Percentiles rank a stretch among this genome's conserved stretches.
These are phyloP conservation scores for Ogataea zsoltii DNA, from an alignment of 805 yeast genomes.

Conservation along the genomic window DNA sequence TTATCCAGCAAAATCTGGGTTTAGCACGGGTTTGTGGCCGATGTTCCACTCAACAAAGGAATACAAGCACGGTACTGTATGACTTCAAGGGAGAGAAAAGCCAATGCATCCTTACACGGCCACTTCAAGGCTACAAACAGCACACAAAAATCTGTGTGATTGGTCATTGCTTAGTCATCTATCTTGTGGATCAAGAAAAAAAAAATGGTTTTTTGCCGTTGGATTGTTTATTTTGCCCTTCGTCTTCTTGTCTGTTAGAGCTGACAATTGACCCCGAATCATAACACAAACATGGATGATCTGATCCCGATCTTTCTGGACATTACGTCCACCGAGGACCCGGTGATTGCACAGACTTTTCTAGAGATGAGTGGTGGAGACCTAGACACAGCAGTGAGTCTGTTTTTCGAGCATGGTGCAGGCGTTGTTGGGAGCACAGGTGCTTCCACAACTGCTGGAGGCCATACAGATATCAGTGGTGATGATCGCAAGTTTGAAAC, in stretches of 20 bases:
- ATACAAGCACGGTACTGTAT: too few species aligned
- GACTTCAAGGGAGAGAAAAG: too few species aligned
- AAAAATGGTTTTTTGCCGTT: slow-evolving; percentile 11
- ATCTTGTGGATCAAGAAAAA: too few species aligned
- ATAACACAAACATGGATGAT: slow-evolving; percentile 35
- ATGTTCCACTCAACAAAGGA: too few species aligned
- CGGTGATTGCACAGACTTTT: slow-evolving; percentile 69
- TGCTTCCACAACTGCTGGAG: neutral
- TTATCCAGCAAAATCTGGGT: too few species aligned
- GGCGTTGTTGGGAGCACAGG: slow-evolving; percentile 24
- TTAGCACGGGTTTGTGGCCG: too few species aligned
- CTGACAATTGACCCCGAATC: neutral
- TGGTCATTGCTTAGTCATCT: too few species aligned
- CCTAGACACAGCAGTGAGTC: slow-evolving; percentile 79
- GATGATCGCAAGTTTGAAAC: slow-evolving; percentile 15
- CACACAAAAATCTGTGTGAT: too few species aligned
- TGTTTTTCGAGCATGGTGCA: slow-evolving; percentile 71
- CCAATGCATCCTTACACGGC: too few species aligned
- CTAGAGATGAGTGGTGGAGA: slow-evolving; percentile 76
- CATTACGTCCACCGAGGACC: slow-evolving; percentile 74
- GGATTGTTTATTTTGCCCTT: slow-evolving; percentile 3
- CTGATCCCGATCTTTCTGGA: slow-evolving; percentile 74
- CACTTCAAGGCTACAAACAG: too few species aligned
- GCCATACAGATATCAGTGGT: slow-evolving; percentile 4
- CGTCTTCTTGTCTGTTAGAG: neutral